These are phyloP conservation scores for Linanthus parryae DNA, from an alignment of 148 eudicot species.

Conservation along the genomic window DNA sequence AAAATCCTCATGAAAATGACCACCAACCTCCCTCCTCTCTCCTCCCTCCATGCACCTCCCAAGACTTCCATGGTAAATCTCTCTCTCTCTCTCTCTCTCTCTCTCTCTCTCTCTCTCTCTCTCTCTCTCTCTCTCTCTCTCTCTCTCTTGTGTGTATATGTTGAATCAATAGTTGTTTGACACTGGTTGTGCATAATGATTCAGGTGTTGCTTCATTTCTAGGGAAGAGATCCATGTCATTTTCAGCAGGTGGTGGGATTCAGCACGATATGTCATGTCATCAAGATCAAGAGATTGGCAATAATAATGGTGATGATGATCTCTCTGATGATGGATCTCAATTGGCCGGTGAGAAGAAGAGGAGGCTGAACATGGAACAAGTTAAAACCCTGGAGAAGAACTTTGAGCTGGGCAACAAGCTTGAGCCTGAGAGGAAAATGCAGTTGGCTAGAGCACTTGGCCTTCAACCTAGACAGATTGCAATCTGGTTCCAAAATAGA, in stretches of 20 bases:
- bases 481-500: constrained; percentile 95
- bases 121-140: background rate
- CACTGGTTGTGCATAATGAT: background rate
- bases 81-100: constrained; percentile 5
- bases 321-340: constrained; percentile 88
- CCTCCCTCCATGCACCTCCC: constrained; percentile 60
- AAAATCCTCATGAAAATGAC: constrained; percentile 46
- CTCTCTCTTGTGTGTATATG: background rate
- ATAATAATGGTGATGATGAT: constrained; percentile 58
- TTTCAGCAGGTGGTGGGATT: no score
- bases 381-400: constrained; percentile 87
- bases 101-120: background rate
- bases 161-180: background rate
- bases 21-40: constrained; percentile 49
- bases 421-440: constrained; percentile 94
- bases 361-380: constrained; percentile 90
- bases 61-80: constrained; percentile 65
- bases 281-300: constrained; percentile 28
- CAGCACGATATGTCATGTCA: constrained; percentile 45
- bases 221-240: constrained; percentile 91
- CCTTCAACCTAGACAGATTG: constrained; percentile 88
- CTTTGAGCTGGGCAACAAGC: constrained; percentile 87
- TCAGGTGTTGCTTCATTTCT: constrained; percentile 53
- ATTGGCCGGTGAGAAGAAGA: constrained; percentile 71
- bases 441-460: constrained; percentile 92